Percentiles rank a stretch among this genome's conserved stretches.
Evolutionary conservation across 1,139 yeast species (phyloP).

Genomic region (Geotrichum carabidarum): DNA sequence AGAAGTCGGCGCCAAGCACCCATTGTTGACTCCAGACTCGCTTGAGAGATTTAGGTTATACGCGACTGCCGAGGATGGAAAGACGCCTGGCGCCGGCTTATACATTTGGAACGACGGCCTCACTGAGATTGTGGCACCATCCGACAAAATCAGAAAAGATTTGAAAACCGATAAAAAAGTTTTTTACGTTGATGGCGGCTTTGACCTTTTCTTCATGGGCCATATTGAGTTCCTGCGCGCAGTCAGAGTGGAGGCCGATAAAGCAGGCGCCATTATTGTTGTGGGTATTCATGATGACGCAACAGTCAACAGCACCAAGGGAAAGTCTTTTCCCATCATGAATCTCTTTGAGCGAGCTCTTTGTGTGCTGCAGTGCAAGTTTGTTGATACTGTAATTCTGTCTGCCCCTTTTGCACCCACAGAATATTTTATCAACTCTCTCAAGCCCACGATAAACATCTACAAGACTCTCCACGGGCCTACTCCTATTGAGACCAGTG

Average conservation of each 20-base stretch:
- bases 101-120: conserved; percentile 34
- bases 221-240: conserved; percentile 67
- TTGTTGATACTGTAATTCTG: conserved; percentile 70
- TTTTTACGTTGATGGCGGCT: conserved; percentile 74
- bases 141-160: conserved; percentile 22
- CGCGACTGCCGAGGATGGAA: conserved; percentile 66
- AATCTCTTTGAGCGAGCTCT: conserved; percentile 76
- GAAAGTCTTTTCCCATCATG: conserved; percentile 78
- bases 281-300: conserved; percentile 70
- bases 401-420: conserved; percentile 61
- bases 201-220: conserved; percentile 90
- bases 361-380: conserved; percentile 81
- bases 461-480: conserved; percentile 60
- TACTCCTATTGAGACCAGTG: conserved; percentile 37
- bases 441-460: conserved; percentile 38
- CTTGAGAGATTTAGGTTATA: conserved; percentile 48
- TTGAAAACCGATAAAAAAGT: conserved; percentile 29
- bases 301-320: conserved; percentile 54
- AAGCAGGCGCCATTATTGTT: conserved; percentile 42
- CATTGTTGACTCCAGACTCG: conserved; percentile 37
- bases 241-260: conserved; percentile 37
- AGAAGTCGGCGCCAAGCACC: conserved; percentile 24
- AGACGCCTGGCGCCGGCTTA: conserved; percentile 57
- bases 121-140: conserved; percentile 34
- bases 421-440: conserved; percentile 37